These are phyloP conservation scores for Achaetomium macrosporum DNA, from an alignment of 2,329 filamentous ascomycete genomes.

Conservation along the genomic window DNA sequence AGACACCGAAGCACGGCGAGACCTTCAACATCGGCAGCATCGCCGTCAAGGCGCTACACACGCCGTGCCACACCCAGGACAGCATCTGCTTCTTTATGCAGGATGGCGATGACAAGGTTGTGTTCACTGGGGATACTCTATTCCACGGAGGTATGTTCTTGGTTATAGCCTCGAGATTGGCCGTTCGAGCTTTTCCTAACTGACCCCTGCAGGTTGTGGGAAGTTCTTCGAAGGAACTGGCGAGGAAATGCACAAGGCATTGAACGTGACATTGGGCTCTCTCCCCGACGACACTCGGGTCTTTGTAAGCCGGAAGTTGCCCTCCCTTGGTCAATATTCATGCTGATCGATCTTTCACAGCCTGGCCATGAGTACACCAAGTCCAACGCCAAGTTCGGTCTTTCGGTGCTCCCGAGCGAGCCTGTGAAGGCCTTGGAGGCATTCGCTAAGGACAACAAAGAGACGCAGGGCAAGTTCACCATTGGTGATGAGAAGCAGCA, in stretches of 20 bases:
- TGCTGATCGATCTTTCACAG: conserved; percentile 26
- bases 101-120: conserved; percentile 66
- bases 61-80: conserved; percentile 96
- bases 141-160: conserved; percentile 71
- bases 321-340: not conserved
- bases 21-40: conserved; percentile 81
- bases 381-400: conserved; percentile 82
- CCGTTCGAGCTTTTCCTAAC: not conserved
- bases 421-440: conserved; percentile 69
- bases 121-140: conserved; percentile 94
- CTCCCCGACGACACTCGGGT: conserved; percentile 89
- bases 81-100: conserved; percentile 94
- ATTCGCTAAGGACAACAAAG: conserved; percentile 71
- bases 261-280: conserved; percentile 76
- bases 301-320: conserved; percentile 55
- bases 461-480: conserved; percentile 93
- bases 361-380: conserved; percentile 99
- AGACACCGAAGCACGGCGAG: conserved; percentile 68
- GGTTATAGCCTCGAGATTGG: not conserved
- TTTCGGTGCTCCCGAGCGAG: conserved; percentile 68
- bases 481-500: conserved; percentile 97
- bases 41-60: conserved; percentile 80
- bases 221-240: conserved; percentile 92
- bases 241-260: conserved; percentile 83
- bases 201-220: conserved; percentile 69